phyloP scores from a whole-genome alignment of 768 basidiomycete genomes.

The Lentinula guzmanii region DNA sequence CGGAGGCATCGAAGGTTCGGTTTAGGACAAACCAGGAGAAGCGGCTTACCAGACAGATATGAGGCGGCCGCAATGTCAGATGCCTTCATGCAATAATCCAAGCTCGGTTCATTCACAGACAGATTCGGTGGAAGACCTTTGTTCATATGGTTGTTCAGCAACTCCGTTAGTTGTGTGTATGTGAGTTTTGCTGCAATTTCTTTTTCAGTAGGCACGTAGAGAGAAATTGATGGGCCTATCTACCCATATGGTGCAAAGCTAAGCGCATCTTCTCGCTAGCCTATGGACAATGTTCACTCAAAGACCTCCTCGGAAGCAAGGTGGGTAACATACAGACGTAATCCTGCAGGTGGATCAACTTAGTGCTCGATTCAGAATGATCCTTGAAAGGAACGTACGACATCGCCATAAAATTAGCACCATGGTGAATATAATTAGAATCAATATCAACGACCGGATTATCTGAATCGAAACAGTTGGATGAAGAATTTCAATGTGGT shows the following conservation, averaged over 20 bases:
- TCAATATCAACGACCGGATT: slow-evolving; percentile 68
- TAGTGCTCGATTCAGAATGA: not conserved
- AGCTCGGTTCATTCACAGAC: slow-evolving; percentile 46
- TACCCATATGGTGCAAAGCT: slow-evolving; percentile 34
- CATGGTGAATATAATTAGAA: slow-evolving; percentile 61
- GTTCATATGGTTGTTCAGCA: slow-evolving; percentile 57
- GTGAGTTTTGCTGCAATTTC: slow-evolving; percentile 29
- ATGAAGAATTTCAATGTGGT: slow-evolving; percentile 11
- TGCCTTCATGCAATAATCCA: slow-evolving; percentile 56
- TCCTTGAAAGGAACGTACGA: slow-evolving; percentile 33
- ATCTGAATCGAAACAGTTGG: slow-evolving; percentile 29
- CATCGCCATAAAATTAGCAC: slow-evolving; percentile 60
- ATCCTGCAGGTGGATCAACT: not conserved
- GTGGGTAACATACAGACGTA: not conserved
- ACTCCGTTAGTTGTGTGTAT: slow-evolving; percentile 39
- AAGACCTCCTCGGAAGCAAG: not conserved
- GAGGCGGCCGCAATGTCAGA: slow-evolving; percentile 55
- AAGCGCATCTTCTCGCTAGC: slow-evolving; percentile 18
- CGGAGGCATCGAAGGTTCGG: not conserved
- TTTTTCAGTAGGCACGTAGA: slow-evolving; percentile 19
- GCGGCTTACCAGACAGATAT: slow-evolving; percentile 28
- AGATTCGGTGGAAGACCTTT: slow-evolving; percentile 52
- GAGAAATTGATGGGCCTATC: not conserved
- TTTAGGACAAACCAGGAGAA: not conserved
- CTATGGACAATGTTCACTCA: slow-evolving; percentile 37